Base-by-base conservation (phyloP, 371 early-diverging fungal species). In the Mortierella sp. region DNA sequence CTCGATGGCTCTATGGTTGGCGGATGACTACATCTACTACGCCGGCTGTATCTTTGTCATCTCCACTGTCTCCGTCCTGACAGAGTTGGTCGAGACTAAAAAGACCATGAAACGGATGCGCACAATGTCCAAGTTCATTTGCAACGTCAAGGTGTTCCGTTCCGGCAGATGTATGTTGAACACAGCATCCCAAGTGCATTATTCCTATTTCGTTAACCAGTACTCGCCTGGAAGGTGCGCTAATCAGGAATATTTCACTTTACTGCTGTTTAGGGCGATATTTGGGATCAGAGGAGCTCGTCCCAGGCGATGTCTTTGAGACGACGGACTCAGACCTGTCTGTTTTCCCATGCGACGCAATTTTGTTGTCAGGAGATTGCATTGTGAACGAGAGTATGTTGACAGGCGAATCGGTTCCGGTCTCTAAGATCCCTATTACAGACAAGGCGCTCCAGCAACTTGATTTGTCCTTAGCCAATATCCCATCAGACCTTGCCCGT, bases 301-400 rank as follows among this genome's bases (percentile, higher is more conserved):
- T 99, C 13, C 98, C 98, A 13, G 99, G 99, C 45, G 99, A 99
- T 88, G 88, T 98, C n/a, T 94, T 97, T 79, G 97, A 98, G 86
- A 91, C 98, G n/a, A 87, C 91, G 3, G 89, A 87, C 63, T 75
- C 91, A 3, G 86, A 93, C 55, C 86, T 96, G 70, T 84, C 89
- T 26, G 90, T 94, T 2, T 92, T 99, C 45, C 98, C 98, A 0
- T 99, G 99, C 89, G 99, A 99, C 90, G 97, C 96, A 2, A 89
- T 98, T 50, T 91, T 99, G 31, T 89, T 99, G n/a, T 92, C 95
- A 31, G 99, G 99, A 24, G 98, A 98, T 82, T 98, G 98, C 83
- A 98, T 99, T 76, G 95, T 99, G 68, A 99, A 99, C 89, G 99
- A 99, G 89, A 95, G 96, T 80, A 99, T 99, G 98, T 93, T 99